Base-by-base conservation (phyloP, 176 grass and related monocot species). In the Chrysopogon serrulatus region DNA sequence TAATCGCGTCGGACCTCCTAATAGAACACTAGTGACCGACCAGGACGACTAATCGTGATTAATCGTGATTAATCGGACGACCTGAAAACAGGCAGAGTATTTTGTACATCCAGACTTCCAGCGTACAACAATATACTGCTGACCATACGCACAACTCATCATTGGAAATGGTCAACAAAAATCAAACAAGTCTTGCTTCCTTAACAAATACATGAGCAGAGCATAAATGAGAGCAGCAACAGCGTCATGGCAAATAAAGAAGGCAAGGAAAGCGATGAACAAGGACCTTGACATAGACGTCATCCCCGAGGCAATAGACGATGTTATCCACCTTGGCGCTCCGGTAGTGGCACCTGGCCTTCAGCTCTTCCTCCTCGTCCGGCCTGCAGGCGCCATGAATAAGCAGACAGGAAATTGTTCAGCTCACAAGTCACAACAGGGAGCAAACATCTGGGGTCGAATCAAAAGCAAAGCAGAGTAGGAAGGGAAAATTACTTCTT, bases 281-380 rank as follows among this genome's bases (percentile, higher is more conserved):
- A 71, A 30, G 16, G 26, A 97, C 95, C 91, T 90, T 89, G 19
- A 95, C 88, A 40, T 86, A 93, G 15, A 88, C 90, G 39, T 94
- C 80, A 23, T 94, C 95, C 24, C 57, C 24, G 4, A 94, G 90
- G 21, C 59, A 13, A 64, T 92, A 98, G 27, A 89, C 40, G 1
- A 76, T 6, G 8, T 69, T 80, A 41, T 93, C 92, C 4, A 95
- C 90, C 18, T 77, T 91, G 24, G 90, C 86, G 17, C 31, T 71
- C 11, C 26, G 33, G 84, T 93, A 95, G 82, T 98, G 92, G 5
- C 77, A 66, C 17, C 39, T 68, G 13, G 84, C 92, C 45, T 69
- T 78, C 32, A 84, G 1, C 0, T 84, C 80, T 5, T 92, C 82
- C 1, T 90, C 73, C 14, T 88, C 76, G 3, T 90, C 92, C 8